Conservation (phyloP, 108 stramenopile species). For the Cyclotella choctawhatcheeana region DNA sequence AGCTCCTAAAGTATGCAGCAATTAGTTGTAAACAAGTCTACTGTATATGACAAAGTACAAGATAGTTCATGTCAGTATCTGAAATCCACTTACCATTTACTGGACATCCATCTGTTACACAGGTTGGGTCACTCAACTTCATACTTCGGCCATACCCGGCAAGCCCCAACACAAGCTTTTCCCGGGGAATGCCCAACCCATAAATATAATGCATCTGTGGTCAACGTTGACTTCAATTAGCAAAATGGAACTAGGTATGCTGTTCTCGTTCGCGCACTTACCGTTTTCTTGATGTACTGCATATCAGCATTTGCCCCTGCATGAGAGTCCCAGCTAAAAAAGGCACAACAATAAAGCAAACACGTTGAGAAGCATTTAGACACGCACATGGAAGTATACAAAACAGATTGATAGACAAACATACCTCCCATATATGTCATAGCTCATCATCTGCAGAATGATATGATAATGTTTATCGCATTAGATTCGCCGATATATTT, state of each 20-base stretch:
- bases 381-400: too few species aligned
- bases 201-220: slow-evolving; percentile 31
- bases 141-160: slow-evolving; percentile 39
- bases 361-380: too few species aligned
- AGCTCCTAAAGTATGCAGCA: slow-evolving; percentile 17
- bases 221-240: too few species aligned
- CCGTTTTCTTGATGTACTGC: slow-evolving; percentile 26
- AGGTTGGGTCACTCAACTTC: slow-evolving; percentile 12
- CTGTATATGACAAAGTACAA: background rate
- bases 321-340: too few species aligned
- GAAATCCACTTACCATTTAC: slow-evolving; percentile 7
- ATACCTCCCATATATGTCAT: slow-evolving; percentile 38
- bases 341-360: too few species aligned
- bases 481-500: too few species aligned
- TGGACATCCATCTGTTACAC: slow-evolving; percentile 35
- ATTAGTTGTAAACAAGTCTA: background rate
- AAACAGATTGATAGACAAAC: too few species aligned
- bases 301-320: slow-evolving; percentile 42
- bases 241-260: too few species aligned
- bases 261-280: too few species aligned
- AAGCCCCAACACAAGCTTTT: slow-evolving; percentile 45
- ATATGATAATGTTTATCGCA: too few species aligned
- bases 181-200: slow-evolving; percentile 23
- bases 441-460: slow-evolving; percentile 45
- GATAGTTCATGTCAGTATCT: too few species aligned